Conservation (phyloP, 2,329 filamentous ascomycete species). For the Fusarium verrucosum region DNA sequence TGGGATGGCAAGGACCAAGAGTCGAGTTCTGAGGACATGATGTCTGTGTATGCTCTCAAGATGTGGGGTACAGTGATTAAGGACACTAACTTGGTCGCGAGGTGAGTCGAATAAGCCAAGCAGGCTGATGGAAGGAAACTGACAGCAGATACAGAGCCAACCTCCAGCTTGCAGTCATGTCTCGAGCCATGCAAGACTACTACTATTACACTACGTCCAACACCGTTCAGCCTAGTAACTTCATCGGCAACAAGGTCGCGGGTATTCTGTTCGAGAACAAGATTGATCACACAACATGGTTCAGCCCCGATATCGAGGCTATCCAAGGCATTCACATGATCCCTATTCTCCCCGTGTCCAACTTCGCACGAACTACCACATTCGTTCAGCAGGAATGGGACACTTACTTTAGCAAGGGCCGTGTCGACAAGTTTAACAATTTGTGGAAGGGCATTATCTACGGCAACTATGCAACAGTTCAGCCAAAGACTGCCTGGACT, state of each 20-base stretch:
- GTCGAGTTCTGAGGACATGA: constrained; percentile 88
- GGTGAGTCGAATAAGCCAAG: constrained; percentile 53
- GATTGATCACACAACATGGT: constrained; percentile 91
- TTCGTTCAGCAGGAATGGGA: constrained; percentile 89
- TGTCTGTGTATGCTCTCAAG: constrained; percentile 87
- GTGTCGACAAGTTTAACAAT: constrained; percentile 71
- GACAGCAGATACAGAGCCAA: constrained; percentile 64
- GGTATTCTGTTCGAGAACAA: constrained; percentile 93
- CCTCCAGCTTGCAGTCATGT: constrained; percentile 82
- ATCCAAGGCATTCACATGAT: constrained; percentile 86
- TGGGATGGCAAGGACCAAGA: constrained; percentile 85
- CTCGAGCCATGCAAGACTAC: constrained; percentile 78
- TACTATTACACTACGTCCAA: constrained; percentile 82
- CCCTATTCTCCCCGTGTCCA: constrained; percentile 74
- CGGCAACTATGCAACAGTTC: constrained; percentile 81
- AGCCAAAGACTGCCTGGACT: constrained; percentile 73
- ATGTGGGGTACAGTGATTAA: constrained; percentile 88
- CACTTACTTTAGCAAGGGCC: constrained; percentile 75
- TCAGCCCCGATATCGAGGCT: constrained; percentile 76
- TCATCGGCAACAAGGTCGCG: constrained; percentile 79
- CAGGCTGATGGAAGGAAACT: not conserved
- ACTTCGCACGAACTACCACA: constrained; percentile 69
- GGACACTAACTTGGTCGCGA: constrained; percentile 81
- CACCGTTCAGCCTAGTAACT: constrained; percentile 74
- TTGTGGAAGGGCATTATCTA: constrained; percentile 90